phyloP scores from a whole-genome alignment of 495 filamentous ascomycete genomes.

The Penicillium fimorum region DNA sequence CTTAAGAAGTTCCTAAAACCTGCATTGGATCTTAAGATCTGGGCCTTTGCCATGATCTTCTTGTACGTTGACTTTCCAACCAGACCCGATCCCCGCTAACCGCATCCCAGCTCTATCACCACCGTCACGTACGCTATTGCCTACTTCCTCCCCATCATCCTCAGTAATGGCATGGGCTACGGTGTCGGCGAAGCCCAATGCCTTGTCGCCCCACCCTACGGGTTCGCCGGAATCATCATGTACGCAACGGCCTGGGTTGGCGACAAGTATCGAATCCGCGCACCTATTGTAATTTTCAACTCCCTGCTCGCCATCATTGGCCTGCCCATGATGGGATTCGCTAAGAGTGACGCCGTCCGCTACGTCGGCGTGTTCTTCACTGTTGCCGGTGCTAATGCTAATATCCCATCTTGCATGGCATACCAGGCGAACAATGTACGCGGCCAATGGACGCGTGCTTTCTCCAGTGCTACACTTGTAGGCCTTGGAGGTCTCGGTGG shows the following conservation, averaged over 20 bases:
- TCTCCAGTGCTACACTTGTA: conserved; percentile 55
- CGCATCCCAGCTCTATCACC: conserved; percentile 43
- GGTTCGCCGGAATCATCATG: conserved; percentile 59
- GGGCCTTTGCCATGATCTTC: conserved; percentile 60
- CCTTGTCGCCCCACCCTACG: conserved; percentile 63
- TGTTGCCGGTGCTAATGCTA: conserved; percentile 59
- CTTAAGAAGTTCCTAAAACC: conserved; percentile 49
- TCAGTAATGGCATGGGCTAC: conserved; percentile 57
- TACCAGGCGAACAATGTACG: conserved; percentile 68
- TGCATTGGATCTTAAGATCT: conserved; percentile 57
- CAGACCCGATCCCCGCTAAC: neutral
- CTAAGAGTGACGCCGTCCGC: conserved; percentile 45
- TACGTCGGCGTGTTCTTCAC: conserved; percentile 67
- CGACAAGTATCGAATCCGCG: conserved; percentile 58
- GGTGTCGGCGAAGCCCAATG: conserved; percentile 55
- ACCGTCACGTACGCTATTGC: conserved; percentile 63
- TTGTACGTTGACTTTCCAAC: conserved; percentile 32
- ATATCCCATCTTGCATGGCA: conserved; percentile 56
- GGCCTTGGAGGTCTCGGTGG: conserved; percentile 59
- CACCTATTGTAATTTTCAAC: conserved; percentile 58
- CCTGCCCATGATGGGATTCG: conserved; percentile 55
- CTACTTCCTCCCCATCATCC: conserved; percentile 68
- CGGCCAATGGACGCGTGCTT: conserved; percentile 65
- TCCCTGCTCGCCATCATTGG: conserved; percentile 49
- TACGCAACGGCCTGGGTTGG: conserved; percentile 49